Evolutionary conservation across 1,139 yeast genomes (phyloP).

Genomic region (Protomyces inundatus): DNA sequence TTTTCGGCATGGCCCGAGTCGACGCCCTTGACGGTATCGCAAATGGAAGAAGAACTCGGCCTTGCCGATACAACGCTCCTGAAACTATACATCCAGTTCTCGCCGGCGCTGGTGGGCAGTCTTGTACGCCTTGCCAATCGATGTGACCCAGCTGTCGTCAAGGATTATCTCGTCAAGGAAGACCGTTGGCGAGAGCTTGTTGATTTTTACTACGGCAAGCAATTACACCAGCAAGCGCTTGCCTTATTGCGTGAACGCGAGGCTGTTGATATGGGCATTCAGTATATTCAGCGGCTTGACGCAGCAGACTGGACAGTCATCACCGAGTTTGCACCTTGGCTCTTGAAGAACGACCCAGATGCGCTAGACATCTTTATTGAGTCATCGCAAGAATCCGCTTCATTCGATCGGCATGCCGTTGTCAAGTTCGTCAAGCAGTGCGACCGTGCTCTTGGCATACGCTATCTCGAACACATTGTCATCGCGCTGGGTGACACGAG

Average conservation of each 20-base stretch:
- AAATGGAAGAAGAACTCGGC: slow-evolving; percentile 43
- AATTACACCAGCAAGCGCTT: slow-evolving; percentile 63
- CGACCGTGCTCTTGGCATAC: slow-evolving; percentile 43
- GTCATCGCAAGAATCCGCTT: slow-evolving; percentile 58
- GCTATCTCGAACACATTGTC: slow-evolving; percentile 60
- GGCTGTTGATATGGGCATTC: slow-evolving; percentile 42
- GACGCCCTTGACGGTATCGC: slow-evolving; percentile 12
- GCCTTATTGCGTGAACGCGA: slow-evolving; percentile 45
- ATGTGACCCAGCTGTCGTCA: slow-evolving; percentile 65
- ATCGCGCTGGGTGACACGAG: slow-evolving; percentile 45
- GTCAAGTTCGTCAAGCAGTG: slow-evolving; percentile 44
- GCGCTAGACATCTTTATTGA: slow-evolving; percentile 60
- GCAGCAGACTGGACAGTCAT: slow-evolving; percentile 51
- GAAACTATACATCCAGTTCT: slow-evolving; percentile 60
- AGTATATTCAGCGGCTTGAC: slow-evolving; percentile 60
- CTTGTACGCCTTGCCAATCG: slow-evolving; percentile 67
- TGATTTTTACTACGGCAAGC: slow-evolving; percentile 67
- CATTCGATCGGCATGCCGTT: slow-evolving; percentile 53
- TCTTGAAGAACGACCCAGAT: not conserved
- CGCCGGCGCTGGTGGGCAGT: slow-evolving; percentile 75
- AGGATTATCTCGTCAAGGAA: slow-evolving; percentile 49
- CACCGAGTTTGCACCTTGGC: slow-evolving; percentile 54
- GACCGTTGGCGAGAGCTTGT: slow-evolving; percentile 62
- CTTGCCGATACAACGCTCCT: slow-evolving; percentile 76
- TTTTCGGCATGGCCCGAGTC: slow-evolving; percentile 31